phyloP scores from a whole-genome alignment of 2,329 filamentous ascomycete species.

The Colletotrichum noveboracense region DNA sequence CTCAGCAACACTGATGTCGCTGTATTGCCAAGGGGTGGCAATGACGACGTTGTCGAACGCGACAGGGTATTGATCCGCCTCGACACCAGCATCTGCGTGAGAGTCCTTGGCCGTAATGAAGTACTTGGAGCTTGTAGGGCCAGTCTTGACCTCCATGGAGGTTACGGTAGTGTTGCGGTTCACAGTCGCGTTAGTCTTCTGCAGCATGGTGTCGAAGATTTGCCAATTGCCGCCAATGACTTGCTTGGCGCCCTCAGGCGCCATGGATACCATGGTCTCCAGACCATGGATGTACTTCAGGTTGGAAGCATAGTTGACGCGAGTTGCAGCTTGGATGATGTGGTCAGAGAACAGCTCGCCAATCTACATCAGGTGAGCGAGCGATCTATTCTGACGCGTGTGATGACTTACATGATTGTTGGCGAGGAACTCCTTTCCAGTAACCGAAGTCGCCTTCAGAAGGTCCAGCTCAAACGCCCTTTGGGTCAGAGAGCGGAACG shows the following conservation, averaged over 20 bases:
- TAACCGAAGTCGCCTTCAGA: constrained; percentile 67
- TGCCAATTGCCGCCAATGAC: constrained; percentile 90
- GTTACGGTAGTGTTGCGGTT: constrained; percentile 72
- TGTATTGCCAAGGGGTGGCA: constrained; percentile 83
- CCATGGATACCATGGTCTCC: constrained; percentile 90
- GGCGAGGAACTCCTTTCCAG: constrained; percentile 75
- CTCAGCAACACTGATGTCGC: constrained; percentile 68
- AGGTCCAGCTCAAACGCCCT: constrained; percentile 73
- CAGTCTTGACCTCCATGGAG: constrained; percentile 56
- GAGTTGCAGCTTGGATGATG: constrained; percentile 86
- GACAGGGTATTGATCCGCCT: constrained; percentile 48
- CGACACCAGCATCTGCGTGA: constrained; percentile 19
- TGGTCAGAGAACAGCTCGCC: constrained; percentile 73
- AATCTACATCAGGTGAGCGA: constrained; percentile 49
- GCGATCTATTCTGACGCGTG: not conserved
- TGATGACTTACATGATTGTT: constrained; percentile 58
- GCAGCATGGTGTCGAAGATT: constrained; percentile 86
- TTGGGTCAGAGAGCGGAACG: constrained; percentile 78
- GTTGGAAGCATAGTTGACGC: constrained; percentile 95
- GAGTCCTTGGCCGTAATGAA: constrained; percentile 42
- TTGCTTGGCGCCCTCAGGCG: constrained; percentile 81
- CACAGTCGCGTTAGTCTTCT: constrained; percentile 64
- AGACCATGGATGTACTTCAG: constrained; percentile 85
- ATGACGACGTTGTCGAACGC: constrained; percentile 82
- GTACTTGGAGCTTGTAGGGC: constrained; percentile 48